phyloP scores from a whole-genome alignment of 805 yeast genomes.

The Zygosaccharomyces bailii region DNA sequence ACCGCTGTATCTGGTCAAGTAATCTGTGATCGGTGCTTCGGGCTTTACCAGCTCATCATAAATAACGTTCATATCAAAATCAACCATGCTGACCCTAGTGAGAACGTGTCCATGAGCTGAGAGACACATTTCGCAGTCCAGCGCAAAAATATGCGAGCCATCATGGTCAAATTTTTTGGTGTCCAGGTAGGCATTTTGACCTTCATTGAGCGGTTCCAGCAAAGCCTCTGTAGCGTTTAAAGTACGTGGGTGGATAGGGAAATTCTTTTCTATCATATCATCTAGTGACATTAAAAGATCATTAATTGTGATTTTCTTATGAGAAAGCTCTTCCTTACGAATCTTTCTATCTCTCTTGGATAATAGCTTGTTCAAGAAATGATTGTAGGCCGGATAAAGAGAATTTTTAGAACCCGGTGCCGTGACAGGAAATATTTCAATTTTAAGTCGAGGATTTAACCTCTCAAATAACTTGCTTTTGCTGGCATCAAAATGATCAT shows the following conservation, averaged over 20 bases:
- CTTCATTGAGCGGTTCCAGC: constrained; percentile 10
- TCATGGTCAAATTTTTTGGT: constrained; percentile 53
- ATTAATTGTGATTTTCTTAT: constrained; percentile 40
- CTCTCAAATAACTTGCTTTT: constrained; percentile 7
- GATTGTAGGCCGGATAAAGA: constrained; percentile 50
- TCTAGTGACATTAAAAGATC: constrained; percentile 52
- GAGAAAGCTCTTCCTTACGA: constrained; percentile 31
- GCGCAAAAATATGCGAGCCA: constrained; percentile 64
- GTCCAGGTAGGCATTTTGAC: constrained; percentile 45
- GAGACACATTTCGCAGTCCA: constrained; percentile 94
- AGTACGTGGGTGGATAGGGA: constrained; percentile 56
- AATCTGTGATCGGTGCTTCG: constrained; percentile 66
- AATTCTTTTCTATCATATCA: constrained; percentile 48
- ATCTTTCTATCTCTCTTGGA: constrained; percentile 52
- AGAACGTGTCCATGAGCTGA: constrained; percentile 60
- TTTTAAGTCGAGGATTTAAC: neutral
- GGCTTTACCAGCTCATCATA: constrained; percentile 81
- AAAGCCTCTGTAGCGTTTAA: constrained; percentile 17
- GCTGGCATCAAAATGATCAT: constrained; percentile 10
- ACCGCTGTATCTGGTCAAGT: constrained; percentile 81
- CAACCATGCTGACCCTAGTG: constrained; percentile 73
- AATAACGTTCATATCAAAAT: constrained; percentile 56
- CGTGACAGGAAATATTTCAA: constrained; percentile 43
- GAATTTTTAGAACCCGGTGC: constrained; percentile 67
- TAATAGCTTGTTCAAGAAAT: constrained; percentile 55